Percentiles rank a stretch among this genome's conserved stretches.
Evolutionary conservation across 1,139 yeast genomes (phyloP).

Genomic region (Kurtzmaniella quercitrusa): DNA sequence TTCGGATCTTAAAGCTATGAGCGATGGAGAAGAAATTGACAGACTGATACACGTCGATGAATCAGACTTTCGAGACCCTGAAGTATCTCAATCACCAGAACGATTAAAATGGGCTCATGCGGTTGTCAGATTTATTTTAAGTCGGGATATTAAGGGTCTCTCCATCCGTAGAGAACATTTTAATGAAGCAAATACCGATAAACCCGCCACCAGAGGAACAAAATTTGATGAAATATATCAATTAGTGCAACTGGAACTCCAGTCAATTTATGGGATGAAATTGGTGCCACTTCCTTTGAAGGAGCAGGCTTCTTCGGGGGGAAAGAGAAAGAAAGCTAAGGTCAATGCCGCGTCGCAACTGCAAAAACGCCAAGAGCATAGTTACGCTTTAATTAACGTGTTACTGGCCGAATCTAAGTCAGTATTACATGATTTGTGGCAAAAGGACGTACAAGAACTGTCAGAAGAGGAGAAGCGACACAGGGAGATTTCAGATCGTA

Average conservation of each 20-base stretch:
- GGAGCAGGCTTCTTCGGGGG: conserved; percentile 7
- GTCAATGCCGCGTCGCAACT: conserved; percentile 5
- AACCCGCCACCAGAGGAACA: conserved; percentile 12
- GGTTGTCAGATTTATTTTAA: conserved; percentile 21
- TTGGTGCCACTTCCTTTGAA: conserved; percentile 19
- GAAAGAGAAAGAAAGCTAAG: conserved; percentile 8
- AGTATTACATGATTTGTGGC: conserved; percentile 22
- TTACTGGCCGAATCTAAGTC: conserved; percentile 19
- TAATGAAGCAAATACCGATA: conserved; percentile 12
- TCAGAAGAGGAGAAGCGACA: conserved; percentile 11
- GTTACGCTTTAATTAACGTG: conserved; percentile 15
- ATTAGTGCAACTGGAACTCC: conserved; percentile 18
- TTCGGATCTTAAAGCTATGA: background rate
- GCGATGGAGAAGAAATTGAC: background rate
- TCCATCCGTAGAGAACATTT: conserved; percentile 26
- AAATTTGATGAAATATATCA: conserved; percentile 17
- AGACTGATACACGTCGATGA: background rate
- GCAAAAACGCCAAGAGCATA: background rate
- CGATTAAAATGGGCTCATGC: conserved; percentile 5
- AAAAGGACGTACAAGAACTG: conserved; percentile 8
- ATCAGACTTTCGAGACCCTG: background rate
- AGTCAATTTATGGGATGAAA: conserved; percentile 28
- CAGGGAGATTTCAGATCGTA: conserved; percentile 10
- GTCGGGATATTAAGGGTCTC: conserved; percentile 23
- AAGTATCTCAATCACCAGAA: background rate